Percentiles rank a stretch among this genome's conserved stretches.
Evolutionary conservation across 352 stramenopile species (phyloP).

Genomic region (Pilasporangium apinafurcum): DNA sequence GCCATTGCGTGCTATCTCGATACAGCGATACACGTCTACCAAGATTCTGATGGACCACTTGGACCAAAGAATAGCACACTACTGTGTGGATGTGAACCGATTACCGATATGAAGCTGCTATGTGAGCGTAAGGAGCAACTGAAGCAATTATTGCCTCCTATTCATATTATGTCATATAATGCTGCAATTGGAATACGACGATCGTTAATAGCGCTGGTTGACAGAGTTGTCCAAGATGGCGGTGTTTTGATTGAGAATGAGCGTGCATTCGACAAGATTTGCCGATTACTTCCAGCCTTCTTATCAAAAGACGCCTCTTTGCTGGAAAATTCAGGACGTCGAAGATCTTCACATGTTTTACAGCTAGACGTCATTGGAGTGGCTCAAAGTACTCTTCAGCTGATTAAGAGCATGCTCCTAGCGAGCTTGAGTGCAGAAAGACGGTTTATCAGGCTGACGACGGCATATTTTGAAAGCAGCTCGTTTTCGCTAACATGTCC

Average conservation of each 20-base stretch:
- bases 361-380: constrained; percentile 14
- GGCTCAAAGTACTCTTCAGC: constrained; percentile 17
- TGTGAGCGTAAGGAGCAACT: constrained; percentile 31
- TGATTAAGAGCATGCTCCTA: constrained; percentile 31
- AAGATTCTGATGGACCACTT: constrained; percentile 45
- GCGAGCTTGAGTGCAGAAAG: constrained; percentile 15
- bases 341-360: constrained; percentile 9
- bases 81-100: constrained; percentile 44
- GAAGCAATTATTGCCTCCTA: constrained; percentile 38
- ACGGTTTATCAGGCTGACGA: constrained; percentile 23
- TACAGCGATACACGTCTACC: constrained; percentile 59
- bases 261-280: constrained; percentile 21
- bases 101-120: constrained; percentile 14
- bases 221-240: constrained; percentile 26
- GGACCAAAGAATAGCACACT: constrained; percentile 18
- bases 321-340: constrained; percentile 1
- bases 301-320: constrained; percentile 25
- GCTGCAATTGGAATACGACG: constrained; percentile 25
- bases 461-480: constrained; percentile 24
- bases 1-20: constrained; percentile 43
- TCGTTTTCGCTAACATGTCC: constrained; percentile 6
- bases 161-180: constrained; percentile 32
- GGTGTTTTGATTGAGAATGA: constrained; percentile 22
- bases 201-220: constrained; percentile 20
- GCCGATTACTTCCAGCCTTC: constrained; percentile 29